Base-by-base conservation (phyloP, 352 stramenopile species). In the Aphanomyces stellatus region DNA sequence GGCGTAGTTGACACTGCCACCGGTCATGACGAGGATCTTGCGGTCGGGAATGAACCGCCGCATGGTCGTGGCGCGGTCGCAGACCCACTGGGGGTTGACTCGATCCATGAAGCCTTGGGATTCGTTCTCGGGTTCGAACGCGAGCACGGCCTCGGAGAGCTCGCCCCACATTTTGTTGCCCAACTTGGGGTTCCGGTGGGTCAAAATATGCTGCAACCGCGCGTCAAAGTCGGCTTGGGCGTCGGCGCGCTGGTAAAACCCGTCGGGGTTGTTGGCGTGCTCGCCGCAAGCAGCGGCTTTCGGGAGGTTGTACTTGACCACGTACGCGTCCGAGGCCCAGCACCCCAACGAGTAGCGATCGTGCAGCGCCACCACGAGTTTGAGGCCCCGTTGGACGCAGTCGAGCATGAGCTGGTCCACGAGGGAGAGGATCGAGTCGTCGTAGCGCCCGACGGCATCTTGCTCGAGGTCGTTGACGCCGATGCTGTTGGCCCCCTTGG, bases 171-270 rank as follows among this genome's bases (percentile, higher is more conserved):
- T 17, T 13, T 30, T 22, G 27, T 51, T 24, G 33, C 25, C 25
- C 15, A 63, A 53, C n/a, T 63, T n/a, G n/a, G 55, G 55, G 30
- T 63, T 63, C 2, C 17, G 10, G 55, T 63, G 55, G 25, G 30
- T 15, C 24, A 63, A 51, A 28, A 63, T 51, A 28, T 63, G 33
- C 13, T 17, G 1, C 6, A 63, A 22, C 17, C 55, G 55, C 5
- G n/a, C 19, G 28, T 63, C 55, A 51, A 63, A 63, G 41, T 63
- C 55, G 22, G 55, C 35, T 53, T 63, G 55, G n/a, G 55, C 55
- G n/a, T 48, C 35, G 22, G n/a, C 25, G 24, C 35, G 7, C 22
- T 22, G 53, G 27, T 63, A 63, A 27, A 63, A 63, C 6, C 5
- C 28, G 13, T 51, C n/a, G n/a, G 55, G 19, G 22, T n/a, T 19